Base-by-base conservation (phyloP, 129 eudicot genomes). In the Flaveria trinervia region DNA sequence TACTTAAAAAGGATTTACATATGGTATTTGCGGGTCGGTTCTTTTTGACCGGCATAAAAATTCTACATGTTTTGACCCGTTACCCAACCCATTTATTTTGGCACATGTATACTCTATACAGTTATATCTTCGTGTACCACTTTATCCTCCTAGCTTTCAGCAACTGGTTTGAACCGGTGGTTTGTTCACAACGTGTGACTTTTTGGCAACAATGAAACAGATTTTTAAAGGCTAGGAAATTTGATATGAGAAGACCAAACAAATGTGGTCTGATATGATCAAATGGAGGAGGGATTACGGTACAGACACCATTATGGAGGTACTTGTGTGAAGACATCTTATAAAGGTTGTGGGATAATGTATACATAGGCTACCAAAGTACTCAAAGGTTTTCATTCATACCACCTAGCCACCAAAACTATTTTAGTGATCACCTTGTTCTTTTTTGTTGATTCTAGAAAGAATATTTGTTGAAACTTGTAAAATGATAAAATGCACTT, bases 271-370 rank as follows among this genome's bases (percentile, higher is more conserved):
- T 22, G 89, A 83, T 79, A 85, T 85, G 86, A 76, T 85, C 75
- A 78, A 67, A 54, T 85, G 86, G 86, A 85, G 98, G 84, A 90
- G 84, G 78, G 97, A 93, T 43, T 93, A 90, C 76, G 93, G 97
- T 48, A 85, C 93, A 22, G 98, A 93, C 89, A 89, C 95, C 33
- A 80, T 93, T 43, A 81, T 76, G 80, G 97, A 93, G 91, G 98
- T 90, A 87, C 45, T 45, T 60, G 4, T 79, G 15, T 41, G 54
- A 49, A 36, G 33, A 49, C 16, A 50, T 56, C 61, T 78, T 54
- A 26, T 45, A 79, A 12, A 26, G 43, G 25, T 25, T 12, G 28
- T 6, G 18, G 16, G 17, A 26, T 61, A 26, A 61, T 61, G 67
- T 26, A 25, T 61, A 61, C 67, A 61, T 61, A 61, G 41, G 67